Base-by-base conservation (phyloP, 495 filamentous ascomycete species). In the Tuber brumale region DNA sequence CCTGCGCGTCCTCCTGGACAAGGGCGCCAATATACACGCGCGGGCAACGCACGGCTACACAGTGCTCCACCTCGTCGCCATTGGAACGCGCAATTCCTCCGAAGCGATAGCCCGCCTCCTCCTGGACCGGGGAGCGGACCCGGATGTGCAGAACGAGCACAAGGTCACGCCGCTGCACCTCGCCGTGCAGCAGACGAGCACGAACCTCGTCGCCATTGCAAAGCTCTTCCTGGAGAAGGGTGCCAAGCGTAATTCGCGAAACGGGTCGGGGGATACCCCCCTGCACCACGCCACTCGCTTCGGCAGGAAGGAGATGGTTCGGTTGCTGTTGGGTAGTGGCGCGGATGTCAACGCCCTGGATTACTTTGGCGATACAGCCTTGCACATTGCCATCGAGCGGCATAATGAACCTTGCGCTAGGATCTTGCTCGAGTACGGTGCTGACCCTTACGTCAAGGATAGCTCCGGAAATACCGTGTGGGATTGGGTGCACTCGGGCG, bases 401-500 rank as follows among this genome's bases (percentile, higher is more conserved):
- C 57, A 31, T 14, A 66, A 66, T 9, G 57, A 66, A 4, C 27
- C 57, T 3, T 66, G 57, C 8, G 57, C 27, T 27, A 66, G 27
- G 57, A 27, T 66, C 10, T 18, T 66, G 57, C 27, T 66, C n/a
- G n/a, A 31, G 27, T 66, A 66, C n/a, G 57, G 57, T 6, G 57
- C 57, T 31, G 27, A 66, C n/a, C 57, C 57, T 6, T 31, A 66
- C 57, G 27, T 66, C 27, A 66, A 31, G 57, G 14, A 31, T 66
- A 16, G n/a, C 27, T 66, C n/a, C 4, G 57, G 57, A 27, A 66
- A 66, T 31, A 66, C 57, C 12, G 57, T 66, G n/a, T 66, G 57
- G 57, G 57, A 66, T 27, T 66, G 57, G 57, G 57, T 66, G 57
- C 57, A 66, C 57, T 66, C 57, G 27, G 57, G 57, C 57, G 57